Base-by-base conservation (phyloP, 441 rosid species). In the Aleurites moluccanus region DNA sequence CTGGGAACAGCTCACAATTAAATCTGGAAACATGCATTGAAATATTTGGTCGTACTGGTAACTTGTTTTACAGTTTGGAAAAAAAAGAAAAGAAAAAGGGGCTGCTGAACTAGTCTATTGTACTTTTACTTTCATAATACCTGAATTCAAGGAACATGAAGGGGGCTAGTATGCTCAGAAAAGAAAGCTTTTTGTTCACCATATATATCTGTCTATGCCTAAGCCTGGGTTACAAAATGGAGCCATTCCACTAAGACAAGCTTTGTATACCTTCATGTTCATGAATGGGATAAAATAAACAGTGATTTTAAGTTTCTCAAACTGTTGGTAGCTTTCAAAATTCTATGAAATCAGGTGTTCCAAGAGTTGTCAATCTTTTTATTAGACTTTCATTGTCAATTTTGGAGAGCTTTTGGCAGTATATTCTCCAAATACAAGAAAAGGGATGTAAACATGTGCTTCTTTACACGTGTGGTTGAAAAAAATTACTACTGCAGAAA, bases 81-180 rank as follows among this genome's bases (percentile, higher is more conserved):
- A n/a, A n/a, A n/a, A n/a, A n/a, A n/a, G n/a, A n/a, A n/a, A 23
- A 67, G 18, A 35, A 47, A 67, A 49, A 42, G 70, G 62, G 38
- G 49, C 67, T 70, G 28, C 49, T 47, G 4, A 11, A 30, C 33
- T 30, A 13, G 47, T 6, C 11, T 1, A 44, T 30, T 30, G 40
- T 38, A 38, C 40, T 38, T 38, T 38, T 38, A 38, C 40, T 38
- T 38, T 38, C 40, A 38, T 38, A 38, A 38, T 38, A 38, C 8
- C 40, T 38, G 40, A 38, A 38, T 6, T 38, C 15, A 67, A 65
- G 30, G 44, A 53, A 56, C 33, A 49, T 8, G 3, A 9, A 65
- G 56, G 65, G 64, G 20, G 15, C 0, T 27, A 15, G 25, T 6
- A 65, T 40, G 20, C 1, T 42, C 42, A 53, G 18, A 35, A 44